phyloP scores from a whole-genome alignment of 2,329 filamentous ascomycete genomes.

The Lachnellula cervina region DNA sequence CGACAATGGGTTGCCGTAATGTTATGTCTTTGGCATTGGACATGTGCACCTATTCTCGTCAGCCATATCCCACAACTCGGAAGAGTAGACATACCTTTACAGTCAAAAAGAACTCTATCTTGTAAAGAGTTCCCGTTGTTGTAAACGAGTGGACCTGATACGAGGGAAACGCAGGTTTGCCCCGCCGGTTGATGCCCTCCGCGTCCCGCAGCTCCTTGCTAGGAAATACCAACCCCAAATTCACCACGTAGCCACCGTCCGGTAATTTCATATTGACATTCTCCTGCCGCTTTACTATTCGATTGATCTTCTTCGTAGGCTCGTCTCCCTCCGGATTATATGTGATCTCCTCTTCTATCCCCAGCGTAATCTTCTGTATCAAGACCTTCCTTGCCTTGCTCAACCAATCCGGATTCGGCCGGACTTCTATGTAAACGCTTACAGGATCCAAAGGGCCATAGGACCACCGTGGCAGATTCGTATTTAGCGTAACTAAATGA shows the following conservation, averaged over 20 bases:
- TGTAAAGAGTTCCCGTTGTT: conserved; percentile 89
- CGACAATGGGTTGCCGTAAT: conserved; percentile 87
- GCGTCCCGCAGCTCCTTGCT: conserved; percentile 81
- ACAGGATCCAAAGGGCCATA: conserved; percentile 95
- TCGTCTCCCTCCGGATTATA: conserved; percentile 98
- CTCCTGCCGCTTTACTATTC: conserved; percentile 78
- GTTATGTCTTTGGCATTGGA: conserved; percentile 83
- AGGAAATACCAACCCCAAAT: conserved; percentile 85
- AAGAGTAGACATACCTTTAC: conserved; percentile 68
- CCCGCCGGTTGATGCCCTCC: conserved; percentile 81
- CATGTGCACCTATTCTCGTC: conserved; percentile 66
- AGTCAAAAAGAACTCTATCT: conserved; percentile 94
- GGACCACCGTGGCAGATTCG: conserved; percentile 91
- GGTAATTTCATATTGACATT: conserved; percentile 78
- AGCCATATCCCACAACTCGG: conserved; percentile 4
- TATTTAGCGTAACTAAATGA: conserved; percentile 85
- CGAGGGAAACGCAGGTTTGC: conserved; percentile 81
- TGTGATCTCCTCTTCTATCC: conserved; percentile 97
- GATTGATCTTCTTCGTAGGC: conserved; percentile 83
- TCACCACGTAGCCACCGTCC: conserved; percentile 87
- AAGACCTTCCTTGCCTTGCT: conserved; percentile 86
- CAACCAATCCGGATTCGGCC: conserved; percentile 88
- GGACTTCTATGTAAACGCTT: conserved; percentile 90
- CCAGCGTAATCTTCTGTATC: conserved; percentile 88
- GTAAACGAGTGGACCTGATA: conserved; percentile 90